These are phyloP conservation scores for Daedaleopsis sinensis DNA, from an alignment of 768 basidiomycete species.

Conservation along the genomic window DNA sequence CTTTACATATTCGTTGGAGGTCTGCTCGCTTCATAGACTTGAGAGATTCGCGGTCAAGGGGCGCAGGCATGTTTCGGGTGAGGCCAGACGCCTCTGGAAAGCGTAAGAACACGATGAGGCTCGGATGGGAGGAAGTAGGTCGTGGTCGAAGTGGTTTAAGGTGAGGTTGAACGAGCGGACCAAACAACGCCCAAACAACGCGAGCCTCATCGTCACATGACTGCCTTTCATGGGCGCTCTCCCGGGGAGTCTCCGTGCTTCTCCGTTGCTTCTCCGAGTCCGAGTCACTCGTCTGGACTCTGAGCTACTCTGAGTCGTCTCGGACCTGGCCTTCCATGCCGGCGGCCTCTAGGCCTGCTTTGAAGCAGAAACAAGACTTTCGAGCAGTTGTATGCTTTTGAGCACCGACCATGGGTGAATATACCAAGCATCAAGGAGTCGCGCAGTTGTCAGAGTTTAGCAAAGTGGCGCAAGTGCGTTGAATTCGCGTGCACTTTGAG, in stretches of 20 bases:
- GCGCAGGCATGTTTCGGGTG: conserved; percentile 43
- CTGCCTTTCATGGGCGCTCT: not conserved
- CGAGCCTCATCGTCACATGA: conserved; percentile 38
- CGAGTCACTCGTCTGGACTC: not conserved
- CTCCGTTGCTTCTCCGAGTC: not conserved
- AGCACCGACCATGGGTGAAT: too few species aligned
- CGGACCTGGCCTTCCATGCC: too few species aligned
- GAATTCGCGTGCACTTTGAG: too few species aligned
- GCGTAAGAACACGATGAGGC: not conserved
- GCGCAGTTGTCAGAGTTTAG: too few species aligned
- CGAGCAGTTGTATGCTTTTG: too few species aligned
- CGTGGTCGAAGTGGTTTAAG: conserved; percentile 16
- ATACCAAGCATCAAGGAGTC: too few species aligned
- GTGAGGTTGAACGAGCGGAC: conserved; percentile 42
- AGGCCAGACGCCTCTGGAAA: conserved; percentile 1
- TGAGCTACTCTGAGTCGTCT: too few species aligned
- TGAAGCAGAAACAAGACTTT: too few species aligned
- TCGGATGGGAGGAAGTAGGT: not conserved
- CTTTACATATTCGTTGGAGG: conserved; percentile 67
- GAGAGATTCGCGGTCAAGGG: conserved; percentile 46
- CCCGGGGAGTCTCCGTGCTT: not conserved
- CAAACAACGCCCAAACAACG: conserved; percentile 56
- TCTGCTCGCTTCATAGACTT: conserved; percentile 57
- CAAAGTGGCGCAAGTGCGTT: too few species aligned
- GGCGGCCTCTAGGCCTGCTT: too few species aligned